Base-by-base conservation (phyloP, 495 filamentous ascomycete genomes). In the Elaphomyces granulatus region DNA sequence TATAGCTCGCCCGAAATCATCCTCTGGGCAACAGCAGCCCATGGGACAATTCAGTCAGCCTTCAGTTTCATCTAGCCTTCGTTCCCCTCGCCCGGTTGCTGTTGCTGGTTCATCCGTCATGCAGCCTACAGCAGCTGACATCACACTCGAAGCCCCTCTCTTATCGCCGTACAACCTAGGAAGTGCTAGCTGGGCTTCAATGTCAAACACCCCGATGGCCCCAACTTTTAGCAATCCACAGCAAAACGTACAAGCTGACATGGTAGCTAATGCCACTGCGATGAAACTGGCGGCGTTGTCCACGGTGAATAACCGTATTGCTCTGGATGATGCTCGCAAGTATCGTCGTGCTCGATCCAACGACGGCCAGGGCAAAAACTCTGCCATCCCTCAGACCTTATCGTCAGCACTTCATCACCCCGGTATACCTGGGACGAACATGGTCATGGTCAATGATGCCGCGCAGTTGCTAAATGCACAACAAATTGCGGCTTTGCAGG, bases 241-340 rank as follows among this genome's bases (percentile, higher is more conserved):
- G 51, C 66, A 67, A 61, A 64, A 66, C 44, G 60, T 58, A 21
- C 85, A 93, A 53, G 90, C 87, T 12, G 92, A 98, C 50, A 95
- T 98, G 87, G 83, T 98, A 40, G 90, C 90, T 33, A 96, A 96
- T 55, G 92, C 90, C 7, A 96, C 90, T 8, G 90, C 90, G 12
- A 98, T 98, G 90, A 98, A 96, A 60, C 73, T 98, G 32, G 90
- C 90, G 39, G 90, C 90, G 15, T 66, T 98, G 28, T 95, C 88
- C 8, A 98, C 90, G 3, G 90, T 98, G 40, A 96, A 95, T 63
- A 96, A 96, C 59, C 83, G 90, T 15, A 94, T 98, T 52, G 88
- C 93, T 26, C 69, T 98, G 44, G 90, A 98, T 46, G 87, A 95
- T 59, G 87, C 85, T 37, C 83, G 85, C 44, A 94, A 94, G 58